Evolutionary conservation across 768 basidiomycete genomes (phyloP), one percentile per base, ranked within the genome.

Genomic region (Calvatia gigantea): DNA sequence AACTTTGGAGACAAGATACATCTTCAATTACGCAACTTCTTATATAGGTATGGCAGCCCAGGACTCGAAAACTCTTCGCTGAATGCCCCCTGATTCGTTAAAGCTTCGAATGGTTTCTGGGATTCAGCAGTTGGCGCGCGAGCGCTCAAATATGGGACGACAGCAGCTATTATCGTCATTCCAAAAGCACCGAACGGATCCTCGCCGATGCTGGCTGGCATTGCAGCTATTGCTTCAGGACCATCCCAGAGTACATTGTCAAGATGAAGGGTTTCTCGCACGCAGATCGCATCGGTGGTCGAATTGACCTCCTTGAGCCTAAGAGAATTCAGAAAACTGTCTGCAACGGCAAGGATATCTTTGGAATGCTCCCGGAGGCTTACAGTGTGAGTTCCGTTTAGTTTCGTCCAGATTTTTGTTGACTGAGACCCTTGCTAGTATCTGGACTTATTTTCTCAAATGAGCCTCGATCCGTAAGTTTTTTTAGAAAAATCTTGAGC

Each of bases 131-230:
- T 66, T 85, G 81, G 82, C 76, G 82, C 46, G 81, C 83, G 9
- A 76, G 75, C 58, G 78, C 76, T 11, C 77, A 80, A 55, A 68
- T 69, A 14, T 82, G 78, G 79, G 68, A 58, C n/a, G 57, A 64
- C n/a, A 61, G 65, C 28, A 72, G 65, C 48, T 74, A 65, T 54
- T 84, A 84, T 62, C 72, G 74, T 27, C 81, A 82, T 62, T 77
- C 77, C 17, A 75, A 79, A 64, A 73, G 74, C 50, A 70, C 70
- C 7, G 73, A 82, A 46, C 63, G 66, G 33, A 67, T 80, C 7
- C 76, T 86, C 32, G 80, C 81, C 19, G 83, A 86, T 64, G 70
- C 82, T n/a, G 85, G 84, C 1, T 86, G 83, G 83, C 84, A 86
- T 61, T 85, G 83, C 69, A 82, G 80, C 54, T 86, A 80, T 69